A percentile compares a stretch with the other conserved stretches of the same genome.
Conservation (phyloP, 176 grass and related monocot genomes). For the Dactylis glomerata region DNA sequence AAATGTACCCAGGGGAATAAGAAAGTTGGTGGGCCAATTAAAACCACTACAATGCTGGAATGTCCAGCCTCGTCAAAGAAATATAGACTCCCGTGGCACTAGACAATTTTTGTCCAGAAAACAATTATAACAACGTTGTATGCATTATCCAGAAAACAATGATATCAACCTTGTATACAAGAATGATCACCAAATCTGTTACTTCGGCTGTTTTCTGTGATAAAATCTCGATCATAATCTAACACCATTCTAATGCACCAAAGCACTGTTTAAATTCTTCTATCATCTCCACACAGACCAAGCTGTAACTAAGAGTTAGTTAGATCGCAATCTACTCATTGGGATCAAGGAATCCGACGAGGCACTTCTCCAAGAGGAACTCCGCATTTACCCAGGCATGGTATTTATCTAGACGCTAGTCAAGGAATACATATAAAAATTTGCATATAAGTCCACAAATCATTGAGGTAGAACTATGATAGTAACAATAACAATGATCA, state of each 20-base stretch:
- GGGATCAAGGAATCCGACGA: constrained; percentile 66
- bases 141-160: constrained; percentile 4
- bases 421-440: constrained; percentile 43
- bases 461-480: not conserved
- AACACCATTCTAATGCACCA: not conserved
- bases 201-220: not conserved
- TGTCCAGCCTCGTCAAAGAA: not conserved
- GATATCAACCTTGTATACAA: not conserved
- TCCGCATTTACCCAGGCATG: constrained; percentile 95
- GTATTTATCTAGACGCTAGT: constrained; percentile 76
- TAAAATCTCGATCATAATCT: not conserved
- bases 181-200: not conserved
- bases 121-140: not conserved
- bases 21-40: not conserved
- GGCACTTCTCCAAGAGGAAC: constrained; percentile 91
- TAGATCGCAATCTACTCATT: constrained; percentile 29
- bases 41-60: not conserved
- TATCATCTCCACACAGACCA: not conserved
- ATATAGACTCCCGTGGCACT: not conserved
- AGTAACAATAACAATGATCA: not conserved
- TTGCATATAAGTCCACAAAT: not conserved
- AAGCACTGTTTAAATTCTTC: not conserved
- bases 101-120: not conserved
- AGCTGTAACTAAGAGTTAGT: not conserved
- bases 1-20: not conserved